phyloP scores from a whole-genome alignment of 495 filamentous ascomycete genomes.

The Hypoxylon perforatum region DNA sequence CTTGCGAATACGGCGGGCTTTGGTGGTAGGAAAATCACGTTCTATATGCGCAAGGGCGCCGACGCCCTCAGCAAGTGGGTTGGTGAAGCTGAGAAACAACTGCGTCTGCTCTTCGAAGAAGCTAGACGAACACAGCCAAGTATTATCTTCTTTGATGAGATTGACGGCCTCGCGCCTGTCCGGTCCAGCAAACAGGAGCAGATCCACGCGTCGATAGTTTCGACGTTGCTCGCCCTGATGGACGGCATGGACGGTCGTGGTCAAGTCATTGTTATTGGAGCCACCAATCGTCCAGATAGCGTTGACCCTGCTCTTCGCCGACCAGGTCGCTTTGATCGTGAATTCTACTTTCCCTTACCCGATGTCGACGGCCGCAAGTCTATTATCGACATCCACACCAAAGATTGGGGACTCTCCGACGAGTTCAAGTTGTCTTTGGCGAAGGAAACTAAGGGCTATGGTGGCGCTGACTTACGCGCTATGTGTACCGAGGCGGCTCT shows the following conservation, averaged over 20 bases:
- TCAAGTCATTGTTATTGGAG: conserved; percentile 97
- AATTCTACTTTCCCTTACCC: conserved; percentile 97
- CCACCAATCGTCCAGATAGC: conserved; percentile 96
- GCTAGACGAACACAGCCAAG: conserved; percentile 94
- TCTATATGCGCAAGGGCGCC: conserved; percentile 99
- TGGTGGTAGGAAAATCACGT: conserved; percentile 91
- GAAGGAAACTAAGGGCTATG: conserved; percentile 92
- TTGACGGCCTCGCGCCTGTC: conserved; percentile 94
- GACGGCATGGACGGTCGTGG: conserved; percentile 99
- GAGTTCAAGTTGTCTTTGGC: conserved; percentile 86
- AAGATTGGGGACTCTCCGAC: conserved; percentile 84
- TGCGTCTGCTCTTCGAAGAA: conserved; percentile 94
- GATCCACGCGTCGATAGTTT: conserved; percentile 97
- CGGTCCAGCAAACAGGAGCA: conserved; percentile 98
- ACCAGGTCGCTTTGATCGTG: conserved; percentile 94
- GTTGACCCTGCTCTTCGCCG: conserved; percentile 94
- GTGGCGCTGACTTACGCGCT: conserved; percentile 92
- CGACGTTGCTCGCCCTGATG: conserved; percentile 94
- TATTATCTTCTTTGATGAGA: conserved; percentile 99
- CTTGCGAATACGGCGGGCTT: conserved; percentile 80
- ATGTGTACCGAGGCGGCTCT: conserved; percentile 97
- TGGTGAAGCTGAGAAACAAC: conserved; percentile 94
- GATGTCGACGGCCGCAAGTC: conserved; percentile 78
- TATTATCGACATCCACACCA: conserved; percentile 96
- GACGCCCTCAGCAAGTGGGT: conserved; percentile 99